phyloP scores from a whole-genome alignment of 2,329 filamentous ascomycete species.

The Eutypa lata region DNA sequence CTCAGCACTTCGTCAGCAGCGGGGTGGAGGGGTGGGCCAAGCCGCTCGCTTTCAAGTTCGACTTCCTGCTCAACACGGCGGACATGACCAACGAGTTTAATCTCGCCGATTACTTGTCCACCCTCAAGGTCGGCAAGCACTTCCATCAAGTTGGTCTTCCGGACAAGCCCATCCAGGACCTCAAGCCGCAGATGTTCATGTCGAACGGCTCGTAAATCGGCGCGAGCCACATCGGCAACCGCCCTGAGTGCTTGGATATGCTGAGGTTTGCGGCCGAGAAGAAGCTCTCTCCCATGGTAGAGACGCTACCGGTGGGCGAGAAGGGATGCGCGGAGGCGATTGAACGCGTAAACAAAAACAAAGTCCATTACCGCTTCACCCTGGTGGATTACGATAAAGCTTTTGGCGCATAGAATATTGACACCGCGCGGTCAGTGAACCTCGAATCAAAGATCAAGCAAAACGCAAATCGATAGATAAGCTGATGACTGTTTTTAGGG shows the following conservation, averaged over 20 bases:
- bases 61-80: slow-evolving; percentile 49
- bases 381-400: slow-evolving; percentile 65
- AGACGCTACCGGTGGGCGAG: slow-evolving; percentile 63
- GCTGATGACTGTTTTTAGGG: too few species aligned
- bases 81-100: slow-evolving; percentile 53
- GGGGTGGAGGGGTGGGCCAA: slow-evolving; percentile 54
- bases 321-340: slow-evolving; percentile 68
- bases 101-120: slow-evolving; percentile 47
- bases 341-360: slow-evolving; percentile 65
- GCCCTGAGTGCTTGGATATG: slow-evolving; percentile 58
- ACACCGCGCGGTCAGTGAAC: too few species aligned
- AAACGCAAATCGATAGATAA: too few species aligned
- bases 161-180: slow-evolving; percentile 43
- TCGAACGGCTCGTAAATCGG: slow-evolving; percentile 34
- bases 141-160: slow-evolving; percentile 59
- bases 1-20: slow-evolving; percentile 49
- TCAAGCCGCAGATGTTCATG: slow-evolving; percentile 41
- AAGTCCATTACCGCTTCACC: slow-evolving; percentile 71
- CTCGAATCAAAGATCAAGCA: too few species aligned
- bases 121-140: slow-evolving; percentile 49
- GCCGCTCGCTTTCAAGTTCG: slow-evolving; percentile 48
- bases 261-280: slow-evolving; percentile 57
- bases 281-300: slow-evolving; percentile 43
- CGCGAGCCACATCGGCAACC: slow-evolving; percentile 58
- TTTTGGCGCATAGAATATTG: slow-evolving; percentile 41